Evolutionary conservation across 2,329 filamentous ascomycete genomes (phyloP), one percentile per base, ranked within the genome.

Genomic region (Nigrospora sphaerica): DNA sequence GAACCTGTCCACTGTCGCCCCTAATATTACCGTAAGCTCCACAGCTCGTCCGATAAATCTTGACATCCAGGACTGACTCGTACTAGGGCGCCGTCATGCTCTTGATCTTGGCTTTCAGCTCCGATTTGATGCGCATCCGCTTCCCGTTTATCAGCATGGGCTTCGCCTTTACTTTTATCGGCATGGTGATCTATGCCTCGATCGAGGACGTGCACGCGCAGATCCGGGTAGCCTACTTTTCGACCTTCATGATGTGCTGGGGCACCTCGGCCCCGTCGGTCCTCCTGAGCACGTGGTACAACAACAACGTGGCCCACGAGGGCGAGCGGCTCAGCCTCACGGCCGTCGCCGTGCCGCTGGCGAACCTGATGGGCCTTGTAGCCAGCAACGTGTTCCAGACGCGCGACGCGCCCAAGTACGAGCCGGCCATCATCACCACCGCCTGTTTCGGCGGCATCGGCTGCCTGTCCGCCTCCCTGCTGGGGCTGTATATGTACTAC

Each of bases 191-290:
- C 58, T 91, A 86, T 54, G 84, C 85, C 1, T 73, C 81, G 17
- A 84, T 92, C 48, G 67, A 79, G 28, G 73, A 83, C 54, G 80
- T 88, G 14, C 62, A 78, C 34, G 56, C 68, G 4, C 69, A 85
- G 35, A 62, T 85, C n/a, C 72, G 75, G 4, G 71, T 88, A 1
- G 86, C 85, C 1, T 90, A 90, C 58, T 89, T 82, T 52, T 84
- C 85, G 6, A 82, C 77, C 46, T 91, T 90, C 62, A 86, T 90
- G 83, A 88, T 90, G 84, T 85, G 81, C 12, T 89, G 85, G 81
- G 86, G 86, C 14, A 88, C 85, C 0, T 83, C 81, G 1, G 85
- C 86, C 0, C 86, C 87, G 0, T 86, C 80, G 0, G 85, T 90
- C 10, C 70, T 91, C 12, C 70, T 83, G 14, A 63, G 61, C 43